Percentiles rank a stretch among this genome's conserved stretches.
These are phyloP conservation scores for Fragilaria crotonensis DNA, from an alignment of 108 stramenopile genomes.

Conservation along the genomic window DNA sequence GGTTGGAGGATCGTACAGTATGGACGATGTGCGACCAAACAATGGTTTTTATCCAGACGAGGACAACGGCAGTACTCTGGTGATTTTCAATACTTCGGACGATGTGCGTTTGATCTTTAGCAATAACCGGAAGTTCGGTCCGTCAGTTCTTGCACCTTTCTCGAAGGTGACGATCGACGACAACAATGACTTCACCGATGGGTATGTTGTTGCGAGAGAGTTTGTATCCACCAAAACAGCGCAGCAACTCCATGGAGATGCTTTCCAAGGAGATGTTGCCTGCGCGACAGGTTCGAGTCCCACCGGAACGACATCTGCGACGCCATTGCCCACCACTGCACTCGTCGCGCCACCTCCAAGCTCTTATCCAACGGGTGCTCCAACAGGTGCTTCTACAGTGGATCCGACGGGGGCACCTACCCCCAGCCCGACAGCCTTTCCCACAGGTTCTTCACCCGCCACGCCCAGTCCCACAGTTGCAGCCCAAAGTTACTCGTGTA, in stretches of 20 bases:
- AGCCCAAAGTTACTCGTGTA: background rate
- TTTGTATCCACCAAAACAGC: background rate
- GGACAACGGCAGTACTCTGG: background rate
- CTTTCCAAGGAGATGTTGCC: background rate
- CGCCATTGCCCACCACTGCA: background rate
- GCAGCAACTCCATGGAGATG: background rate
- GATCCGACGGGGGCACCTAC: background rate
- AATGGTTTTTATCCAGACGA: background rate
- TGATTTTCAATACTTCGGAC: constrained; percentile 9
- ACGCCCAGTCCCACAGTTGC: background rate
- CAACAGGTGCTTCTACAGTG: background rate
- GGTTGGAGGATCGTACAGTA: background rate
- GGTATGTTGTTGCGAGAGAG: constrained; percentile 5
- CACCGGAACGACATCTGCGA: background rate
- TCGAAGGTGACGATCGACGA: constrained; percentile 9
- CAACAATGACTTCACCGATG: constrained; percentile 10
- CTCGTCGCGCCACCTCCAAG: background rate
- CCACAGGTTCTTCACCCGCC: background rate
- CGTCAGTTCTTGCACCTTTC: constrained; percentile 17
- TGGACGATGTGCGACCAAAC: background rate
- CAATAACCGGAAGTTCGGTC: constrained; percentile 11
- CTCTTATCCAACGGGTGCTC: background rate
- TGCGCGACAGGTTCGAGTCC: too few relatives aligned
- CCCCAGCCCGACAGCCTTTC: background rate
- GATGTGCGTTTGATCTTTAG: constrained; percentile 1